Evolutionary conservation across 805 yeast species (phyloP).

Genomic region (Saturnispora halmiae): DNA sequence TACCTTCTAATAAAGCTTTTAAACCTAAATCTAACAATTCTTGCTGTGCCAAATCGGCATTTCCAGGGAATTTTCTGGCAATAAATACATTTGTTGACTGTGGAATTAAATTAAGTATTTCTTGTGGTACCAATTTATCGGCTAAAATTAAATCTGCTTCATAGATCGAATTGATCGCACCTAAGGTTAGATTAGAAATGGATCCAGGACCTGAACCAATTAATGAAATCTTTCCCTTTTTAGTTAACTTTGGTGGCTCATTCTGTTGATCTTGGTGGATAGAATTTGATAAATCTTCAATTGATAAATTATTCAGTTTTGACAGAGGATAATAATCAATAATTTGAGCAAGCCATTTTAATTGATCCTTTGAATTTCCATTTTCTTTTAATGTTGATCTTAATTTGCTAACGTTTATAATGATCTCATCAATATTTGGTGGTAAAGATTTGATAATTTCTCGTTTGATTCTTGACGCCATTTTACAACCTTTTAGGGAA

Average conservation of each 20-base stretch:
- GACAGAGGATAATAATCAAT: constrained; percentile 83
- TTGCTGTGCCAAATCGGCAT: constrained; percentile 87
- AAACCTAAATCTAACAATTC: constrained; percentile 72
- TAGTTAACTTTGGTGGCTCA: constrained; percentile 1
- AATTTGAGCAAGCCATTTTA: constrained; percentile 81
- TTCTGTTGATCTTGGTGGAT: constrained; percentile 20
- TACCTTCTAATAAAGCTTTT: constrained; percentile 52
- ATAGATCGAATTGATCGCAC: constrained; percentile 73
- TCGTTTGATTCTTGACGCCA: constrained; percentile 72
- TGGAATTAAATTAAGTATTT: constrained; percentile 78
- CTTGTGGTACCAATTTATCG: constrained; percentile 87
- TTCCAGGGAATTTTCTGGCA: constrained; percentile 93
- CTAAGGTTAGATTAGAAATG: constrained; percentile 68
- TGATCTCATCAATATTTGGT: constrained; percentile 55
- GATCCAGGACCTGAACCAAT: constrained; percentile 96
- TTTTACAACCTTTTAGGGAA: constrained; percentile 79
- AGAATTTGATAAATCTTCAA: constrained; percentile 40
- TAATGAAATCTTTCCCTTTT: constrained; percentile 57
- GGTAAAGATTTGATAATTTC: constrained; percentile 64
- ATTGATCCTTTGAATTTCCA: constrained; percentile 42
- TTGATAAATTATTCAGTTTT: constrained; percentile 48
- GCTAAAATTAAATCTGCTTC: constrained; percentile 80
- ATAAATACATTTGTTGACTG: constrained; percentile 64
- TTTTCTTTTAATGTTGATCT: constrained; percentile 33
- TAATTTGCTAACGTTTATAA: constrained; percentile 59